phyloP scores from a whole-genome alignment of 1,139 yeast genomes.

The Taphrina populina region DNA sequence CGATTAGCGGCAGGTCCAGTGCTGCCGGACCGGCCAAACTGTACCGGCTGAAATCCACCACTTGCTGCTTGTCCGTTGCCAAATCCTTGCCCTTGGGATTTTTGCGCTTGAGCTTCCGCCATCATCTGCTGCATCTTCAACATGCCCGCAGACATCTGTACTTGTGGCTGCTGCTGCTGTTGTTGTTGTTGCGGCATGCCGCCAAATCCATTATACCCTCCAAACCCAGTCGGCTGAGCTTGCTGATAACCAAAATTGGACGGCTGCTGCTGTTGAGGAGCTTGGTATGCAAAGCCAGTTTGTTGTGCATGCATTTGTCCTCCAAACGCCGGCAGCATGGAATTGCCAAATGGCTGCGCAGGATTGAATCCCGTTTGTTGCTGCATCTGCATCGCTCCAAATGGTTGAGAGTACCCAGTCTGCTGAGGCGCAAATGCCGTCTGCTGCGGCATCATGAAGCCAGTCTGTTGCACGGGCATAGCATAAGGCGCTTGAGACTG shows the following conservation, averaged over 20 bases:
- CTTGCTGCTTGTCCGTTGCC: constrained; percentile 3
- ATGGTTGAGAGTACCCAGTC: constrained; percentile 40
- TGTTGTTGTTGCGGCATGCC: constrained; percentile 36
- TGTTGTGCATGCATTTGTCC: constrained; percentile 29
- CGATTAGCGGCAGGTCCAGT: constrained; percentile 20
- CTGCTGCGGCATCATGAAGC: constrained; percentile 12
- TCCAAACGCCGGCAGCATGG: constrained; percentile 33
- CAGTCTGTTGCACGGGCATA: constrained; percentile 20
- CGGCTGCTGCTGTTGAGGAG: constrained; percentile 36
- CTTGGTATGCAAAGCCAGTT: constrained; percentile 34
- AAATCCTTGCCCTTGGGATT: not conserved
- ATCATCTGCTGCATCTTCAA: constrained; percentile 32
- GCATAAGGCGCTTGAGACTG: not conserved
- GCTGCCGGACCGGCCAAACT: constrained; percentile 19
- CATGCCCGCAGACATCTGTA: constrained; percentile 31
- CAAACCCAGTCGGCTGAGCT: constrained; percentile 48
- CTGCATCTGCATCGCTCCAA: constrained; percentile 31
- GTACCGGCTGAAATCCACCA: constrained; percentile 14
- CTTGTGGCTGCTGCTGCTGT: constrained; percentile 42
- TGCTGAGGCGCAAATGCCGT: constrained; percentile 43
- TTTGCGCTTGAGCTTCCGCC: constrained; percentile 30
- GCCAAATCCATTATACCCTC: constrained; percentile 39
- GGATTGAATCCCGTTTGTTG: constrained; percentile 33
- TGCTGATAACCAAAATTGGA: constrained; percentile 42
- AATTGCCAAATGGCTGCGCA: constrained; percentile 25